A percentile compares a stretch with the other conserved stretches of the same genome.
Conservation (phyloP, 495 filamentous ascomycete species). For the Paragyromitra xinjiangensis region DNA sequence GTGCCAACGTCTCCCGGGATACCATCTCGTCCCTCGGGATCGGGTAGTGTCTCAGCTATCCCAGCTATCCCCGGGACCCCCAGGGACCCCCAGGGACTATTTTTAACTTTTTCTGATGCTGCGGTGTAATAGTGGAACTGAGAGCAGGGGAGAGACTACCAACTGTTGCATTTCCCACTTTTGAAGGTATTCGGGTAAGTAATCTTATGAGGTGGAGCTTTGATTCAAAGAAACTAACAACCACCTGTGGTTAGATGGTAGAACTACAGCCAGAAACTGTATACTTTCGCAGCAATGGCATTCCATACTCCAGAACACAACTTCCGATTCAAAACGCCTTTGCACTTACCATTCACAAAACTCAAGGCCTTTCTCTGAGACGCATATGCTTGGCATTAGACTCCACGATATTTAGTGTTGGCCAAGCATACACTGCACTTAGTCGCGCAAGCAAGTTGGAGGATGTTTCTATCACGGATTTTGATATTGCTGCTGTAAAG, state of each 20-base stretch:
- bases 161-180: neutral
- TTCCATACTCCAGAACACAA: constrained; percentile 2
- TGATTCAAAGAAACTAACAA: too few species aligned
- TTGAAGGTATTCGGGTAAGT: neutral
- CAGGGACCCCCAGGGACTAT: too few species aligned
- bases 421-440: constrained; percentile 17
- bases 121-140: constrained; percentile 11
- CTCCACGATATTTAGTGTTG: neutral
- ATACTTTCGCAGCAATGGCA: constrained; percentile 3
- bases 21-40: too few species aligned
- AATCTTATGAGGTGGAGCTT: neutral
- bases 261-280: neutral
- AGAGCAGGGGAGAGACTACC: neutral
- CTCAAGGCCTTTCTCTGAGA: constrained; percentile 5
- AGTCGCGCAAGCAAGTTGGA: neutral
- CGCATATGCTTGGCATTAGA: neutral
- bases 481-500: too few species aligned
- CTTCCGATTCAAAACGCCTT: constrained; percentile 24
- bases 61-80: too few species aligned
- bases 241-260: neutral
- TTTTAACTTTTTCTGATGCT: too few species aligned
- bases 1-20: too few species aligned
- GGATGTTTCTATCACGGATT: neutral
- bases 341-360: constrained; percentile 9
- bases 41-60: too few species aligned